Base-by-base conservation (phyloP, 2,329 filamentous ascomycete species). In the Trichoderma simmonsii region DNA sequence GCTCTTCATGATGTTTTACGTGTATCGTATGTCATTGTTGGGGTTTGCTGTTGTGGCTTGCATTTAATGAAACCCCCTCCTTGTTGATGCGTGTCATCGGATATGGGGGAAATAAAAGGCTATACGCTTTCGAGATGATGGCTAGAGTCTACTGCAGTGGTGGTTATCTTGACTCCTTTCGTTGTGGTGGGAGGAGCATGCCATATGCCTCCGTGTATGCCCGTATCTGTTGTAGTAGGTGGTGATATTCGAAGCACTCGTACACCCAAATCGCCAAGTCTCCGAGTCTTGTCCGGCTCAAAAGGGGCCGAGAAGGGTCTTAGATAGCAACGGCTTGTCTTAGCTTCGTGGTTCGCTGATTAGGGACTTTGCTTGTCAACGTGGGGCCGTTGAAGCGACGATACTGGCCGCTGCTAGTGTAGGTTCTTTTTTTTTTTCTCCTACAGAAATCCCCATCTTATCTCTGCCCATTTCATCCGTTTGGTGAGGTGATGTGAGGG, bases 351-450 rank as follows among this genome's bases (percentile, higher is more conserved):
- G 56, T 30, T 30, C 28, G 26, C 26, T 30, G 24, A 59, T 67
- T 26, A n/a, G 51, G 51, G 54, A 39, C n/a, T 28, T 34, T 21
- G 26, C 21, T 26, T 48, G n/a, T 28, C 66, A 61, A 70, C 66
- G 66, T 62, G 54, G 66, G 66, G 66, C 66, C 32, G 43, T 26
- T 34, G 66, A 34, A 51, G 54, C 66, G 66, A 62, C 43, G 30
- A 62, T 43, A 61, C 66, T 69, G 57, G 57, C 66, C 56, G 54
- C 66, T 39, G 28, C 36, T 34, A 51, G 28, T 32, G 18, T 43
- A 43, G 39, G 7, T 30, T 32, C 28, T 48, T 28, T 28, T 54
- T 57, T 57, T 36, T 67, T 48, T 28, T 56, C 18, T 11, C 9
- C 28, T 32, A 24, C 57, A 7, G 30, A n/a, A 28, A 48, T 56